Percentiles rank a stretch among this genome's conserved stretches.
phyloP scores from a whole-genome alignment of 2,329 filamentous ascomycete species.

The Penicillium palitans region DNA sequence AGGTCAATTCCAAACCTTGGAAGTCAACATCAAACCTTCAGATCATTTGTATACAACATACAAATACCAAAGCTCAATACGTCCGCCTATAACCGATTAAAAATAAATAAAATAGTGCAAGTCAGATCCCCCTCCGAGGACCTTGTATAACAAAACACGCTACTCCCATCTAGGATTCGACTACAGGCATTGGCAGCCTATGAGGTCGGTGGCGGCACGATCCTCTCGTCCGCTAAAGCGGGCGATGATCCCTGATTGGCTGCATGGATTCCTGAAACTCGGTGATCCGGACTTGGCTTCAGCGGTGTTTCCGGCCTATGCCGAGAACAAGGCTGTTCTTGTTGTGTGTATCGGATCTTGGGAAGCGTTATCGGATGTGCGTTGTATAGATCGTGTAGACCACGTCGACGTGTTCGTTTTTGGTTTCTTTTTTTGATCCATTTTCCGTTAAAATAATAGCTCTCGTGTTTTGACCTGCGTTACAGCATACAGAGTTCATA shows the following conservation, averaged over 20 bases:
- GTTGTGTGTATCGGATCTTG: conserved; percentile 5
- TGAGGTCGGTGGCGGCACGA: conserved; percentile 34
- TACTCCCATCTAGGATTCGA: conserved; percentile 12
- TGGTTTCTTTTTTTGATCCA: not conserved
- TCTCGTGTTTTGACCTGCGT: not conserved
- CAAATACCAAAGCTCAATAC: not conserved
- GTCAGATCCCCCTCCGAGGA: conserved; percentile 15
- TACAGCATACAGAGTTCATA: not conserved
- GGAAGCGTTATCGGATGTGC: not conserved
- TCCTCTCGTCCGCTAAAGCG: conserved; percentile 21
- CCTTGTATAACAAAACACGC: conserved; percentile 13
- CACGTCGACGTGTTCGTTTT: not conserved
- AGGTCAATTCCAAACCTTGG: not conserved
- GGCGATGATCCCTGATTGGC: conserved; percentile 26
- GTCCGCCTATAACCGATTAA: not conserved
- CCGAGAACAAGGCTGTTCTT: conserved; percentile 11
- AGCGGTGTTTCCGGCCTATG: conserved; percentile 25
- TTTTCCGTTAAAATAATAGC: not conserved
- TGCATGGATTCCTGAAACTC: conserved; percentile 28
- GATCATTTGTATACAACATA: not conserved
- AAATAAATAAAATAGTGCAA: not conserved
- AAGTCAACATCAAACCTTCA: not conserved
- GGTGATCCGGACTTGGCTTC: conserved; percentile 29
- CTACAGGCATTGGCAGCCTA: conserved; percentile 19
- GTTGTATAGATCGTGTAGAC: conserved; percentile 1